A percentile compares a stretch with the other conserved stretches of the same genome.
These are phyloP conservation scores for Arabidopsis hybrid DNA, from an alignment of 441 rosid genomes.

Conservation along the genomic window DNA sequence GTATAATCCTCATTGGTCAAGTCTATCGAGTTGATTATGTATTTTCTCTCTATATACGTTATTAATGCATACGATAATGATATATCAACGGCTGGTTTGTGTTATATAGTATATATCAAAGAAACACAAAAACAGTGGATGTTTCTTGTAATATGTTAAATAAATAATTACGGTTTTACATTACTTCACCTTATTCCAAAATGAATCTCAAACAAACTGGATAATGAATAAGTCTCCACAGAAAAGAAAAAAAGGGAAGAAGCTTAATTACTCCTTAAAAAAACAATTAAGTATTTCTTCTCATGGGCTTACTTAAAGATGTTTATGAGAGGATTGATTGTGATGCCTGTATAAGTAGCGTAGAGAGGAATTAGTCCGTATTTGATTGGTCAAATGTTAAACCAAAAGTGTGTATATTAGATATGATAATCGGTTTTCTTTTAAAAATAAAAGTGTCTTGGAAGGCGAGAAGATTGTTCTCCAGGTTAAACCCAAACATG, in stretches of 20 bases:
- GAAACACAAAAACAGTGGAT: neutral
- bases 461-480: conserved; percentile 16
- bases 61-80: neutral
- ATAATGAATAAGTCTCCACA: conserved; percentile 6
- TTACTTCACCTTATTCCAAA: neutral
- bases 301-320: conserved; percentile 29
- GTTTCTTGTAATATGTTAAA: neutral
- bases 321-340: conserved; percentile 10
- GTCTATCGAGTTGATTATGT: neutral
- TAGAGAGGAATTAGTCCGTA: neutral
- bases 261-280: neutral
- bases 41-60: neutral
- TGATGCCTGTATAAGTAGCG: conserved; percentile 6
- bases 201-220: neutral
- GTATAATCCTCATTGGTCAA: conserved; percentile 12
- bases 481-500: neutral
- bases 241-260: neutral
- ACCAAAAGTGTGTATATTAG: neutral
- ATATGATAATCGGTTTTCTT: neutral
- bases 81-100: conserved; percentile 8
- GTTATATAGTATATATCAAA: neutral
- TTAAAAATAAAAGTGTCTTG: neutral
- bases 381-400: neutral
- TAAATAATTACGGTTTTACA: neutral
- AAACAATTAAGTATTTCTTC: conserved; percentile 2